These are phyloP conservation scores for Fusarium cicatricum DNA, from an alignment of 2,329 filamentous ascomycete species.

Conservation along the genomic window DNA sequence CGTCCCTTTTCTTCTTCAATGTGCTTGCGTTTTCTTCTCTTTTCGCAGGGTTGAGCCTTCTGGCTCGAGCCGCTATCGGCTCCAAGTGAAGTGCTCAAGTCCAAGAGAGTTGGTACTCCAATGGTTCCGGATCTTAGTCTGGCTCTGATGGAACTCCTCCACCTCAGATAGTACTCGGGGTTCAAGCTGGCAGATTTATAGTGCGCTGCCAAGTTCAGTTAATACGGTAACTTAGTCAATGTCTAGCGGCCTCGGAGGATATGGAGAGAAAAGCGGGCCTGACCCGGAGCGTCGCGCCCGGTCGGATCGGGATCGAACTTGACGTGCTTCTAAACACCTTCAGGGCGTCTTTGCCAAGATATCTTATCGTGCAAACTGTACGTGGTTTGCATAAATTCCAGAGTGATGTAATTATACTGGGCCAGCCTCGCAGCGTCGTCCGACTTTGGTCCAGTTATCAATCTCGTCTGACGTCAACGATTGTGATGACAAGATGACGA, in stretches of 20 bases:
- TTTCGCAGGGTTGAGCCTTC: conserved; percentile 38
- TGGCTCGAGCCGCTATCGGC: conserved; percentile 30
- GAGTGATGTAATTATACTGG: conserved; percentile 33
- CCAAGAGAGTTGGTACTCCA: conserved; percentile 43
- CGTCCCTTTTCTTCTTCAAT: conserved; percentile 4
- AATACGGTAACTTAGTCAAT: too few species aligned
- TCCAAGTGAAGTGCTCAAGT: conserved; percentile 36
- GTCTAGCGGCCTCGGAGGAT: conserved; percentile 4
- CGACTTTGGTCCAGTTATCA: conserved; percentile 11
- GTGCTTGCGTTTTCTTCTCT: conserved; percentile 41
- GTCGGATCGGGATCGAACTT: conserved; percentile 18
- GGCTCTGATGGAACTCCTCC: too few species aligned
- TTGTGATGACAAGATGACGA: conserved; percentile 37
- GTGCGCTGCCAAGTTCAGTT: too few species aligned
- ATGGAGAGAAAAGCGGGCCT: conserved; percentile 1
- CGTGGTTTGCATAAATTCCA: not conserved
- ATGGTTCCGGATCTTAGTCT: too few species aligned
- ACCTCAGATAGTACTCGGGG: too few species aligned
- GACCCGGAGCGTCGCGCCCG: conserved; percentile 14
- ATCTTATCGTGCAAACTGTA: conserved; percentile 2
- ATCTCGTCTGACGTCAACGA: conserved; percentile 35
- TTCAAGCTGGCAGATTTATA: not conserved
- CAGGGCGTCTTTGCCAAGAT: conserved; percentile 11
- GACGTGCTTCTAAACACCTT: not conserved
- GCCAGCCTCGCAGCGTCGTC: conserved; percentile 1